Evolutionary conservation across 768 basidiomycete genomes (phyloP).

Genomic region (Leccinum uliginosum): DNA sequence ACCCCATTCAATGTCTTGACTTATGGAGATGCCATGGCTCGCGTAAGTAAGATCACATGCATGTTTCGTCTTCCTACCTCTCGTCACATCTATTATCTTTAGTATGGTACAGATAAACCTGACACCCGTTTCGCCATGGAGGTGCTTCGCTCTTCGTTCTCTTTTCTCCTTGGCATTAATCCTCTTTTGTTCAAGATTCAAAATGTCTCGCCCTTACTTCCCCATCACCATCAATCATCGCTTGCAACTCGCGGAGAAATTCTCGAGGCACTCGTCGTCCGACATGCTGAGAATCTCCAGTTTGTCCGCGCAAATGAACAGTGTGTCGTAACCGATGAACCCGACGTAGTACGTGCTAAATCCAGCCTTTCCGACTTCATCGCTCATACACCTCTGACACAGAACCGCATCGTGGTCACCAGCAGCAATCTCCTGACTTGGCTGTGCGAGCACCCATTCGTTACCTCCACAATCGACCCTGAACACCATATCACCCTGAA

Average conservation of each 20-base stretch:
- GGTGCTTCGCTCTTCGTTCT: slow-evolving; percentile 41
- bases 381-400: slow-evolving; percentile 13
- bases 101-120: slow-evolving; percentile 96
- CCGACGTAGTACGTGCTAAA: slow-evolving; percentile 22
- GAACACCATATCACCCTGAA: slow-evolving; percentile 34
- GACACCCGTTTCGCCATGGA: slow-evolving; percentile 86
- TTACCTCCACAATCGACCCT: slow-evolving; percentile 22
- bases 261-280: slow-evolving; percentile 32
- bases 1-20: slow-evolving; percentile 75
- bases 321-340: slow-evolving; percentile 15
- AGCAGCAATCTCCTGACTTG: slow-evolving; percentile 42
- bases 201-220: slow-evolving; percentile 31
- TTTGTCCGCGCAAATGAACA: slow-evolving; percentile 29
- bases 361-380: background rate
- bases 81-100: slow-evolving; percentile 16
- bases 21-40: slow-evolving; percentile 86
- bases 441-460: slow-evolving; percentile 37
- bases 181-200: slow-evolving; percentile 28
- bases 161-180: slow-evolving; percentile 8
- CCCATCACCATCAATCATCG: slow-evolving; percentile 21
- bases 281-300: slow-evolving; percentile 21
- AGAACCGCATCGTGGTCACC: slow-evolving; percentile 53
- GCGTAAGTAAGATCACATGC: slow-evolving; percentile 55
- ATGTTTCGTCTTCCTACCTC: slow-evolving; percentile 7
- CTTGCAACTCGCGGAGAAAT: slow-evolving; percentile 24